Conservation (phyloP, 1,284 basidiomycete genomes). For the Papiliotrema nemorosa region DNA sequence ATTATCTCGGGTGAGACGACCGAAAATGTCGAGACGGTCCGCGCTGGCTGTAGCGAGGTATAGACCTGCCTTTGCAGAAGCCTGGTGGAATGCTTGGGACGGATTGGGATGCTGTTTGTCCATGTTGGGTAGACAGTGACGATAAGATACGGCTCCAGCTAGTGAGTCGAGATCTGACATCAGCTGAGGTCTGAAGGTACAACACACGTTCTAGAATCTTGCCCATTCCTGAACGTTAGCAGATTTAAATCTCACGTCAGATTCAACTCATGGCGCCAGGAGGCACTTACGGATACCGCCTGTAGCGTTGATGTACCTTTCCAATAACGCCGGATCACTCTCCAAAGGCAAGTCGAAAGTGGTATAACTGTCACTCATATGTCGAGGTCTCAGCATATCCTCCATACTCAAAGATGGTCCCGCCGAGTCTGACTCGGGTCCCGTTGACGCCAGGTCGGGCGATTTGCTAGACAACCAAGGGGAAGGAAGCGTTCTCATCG, state of each 20-base stretch:
- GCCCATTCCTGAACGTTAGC: constrained; percentile 39
- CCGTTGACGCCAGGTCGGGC: constrained; percentile 27
- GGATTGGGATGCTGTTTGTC: constrained; percentile 13
- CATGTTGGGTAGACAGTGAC: constrained; percentile 61
- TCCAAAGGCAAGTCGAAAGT: constrained; percentile 45
- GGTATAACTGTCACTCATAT: constrained; percentile 48
- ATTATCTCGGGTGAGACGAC: constrained; percentile 49
- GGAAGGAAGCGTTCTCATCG: constrained; percentile 40
- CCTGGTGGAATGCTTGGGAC: constrained; percentile 52
- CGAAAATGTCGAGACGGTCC: constrained; percentile 57
- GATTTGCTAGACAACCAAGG: constrained; percentile 38
- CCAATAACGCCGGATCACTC: constrained; percentile 35
- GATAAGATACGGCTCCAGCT: constrained; percentile 76
- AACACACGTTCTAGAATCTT: constrained; percentile 47
- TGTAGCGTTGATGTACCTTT: constrained; percentile 45
- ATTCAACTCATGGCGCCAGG: background rate
- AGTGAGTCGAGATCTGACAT: constrained; percentile 64
- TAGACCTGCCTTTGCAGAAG: constrained; percentile 61
- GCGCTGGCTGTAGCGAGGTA: constrained; percentile 79
- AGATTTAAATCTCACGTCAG: background rate
- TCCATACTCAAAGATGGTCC: constrained; percentile 12
- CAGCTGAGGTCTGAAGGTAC: background rate
- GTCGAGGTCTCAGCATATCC: constrained; percentile 32
- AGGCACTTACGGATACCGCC: constrained; percentile 44
- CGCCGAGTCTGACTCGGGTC: background rate